Evolutionary conservation across 768 basidiomycete genomes (phyloP).

Genomic region (Boletus pseudopeckii): DNA sequence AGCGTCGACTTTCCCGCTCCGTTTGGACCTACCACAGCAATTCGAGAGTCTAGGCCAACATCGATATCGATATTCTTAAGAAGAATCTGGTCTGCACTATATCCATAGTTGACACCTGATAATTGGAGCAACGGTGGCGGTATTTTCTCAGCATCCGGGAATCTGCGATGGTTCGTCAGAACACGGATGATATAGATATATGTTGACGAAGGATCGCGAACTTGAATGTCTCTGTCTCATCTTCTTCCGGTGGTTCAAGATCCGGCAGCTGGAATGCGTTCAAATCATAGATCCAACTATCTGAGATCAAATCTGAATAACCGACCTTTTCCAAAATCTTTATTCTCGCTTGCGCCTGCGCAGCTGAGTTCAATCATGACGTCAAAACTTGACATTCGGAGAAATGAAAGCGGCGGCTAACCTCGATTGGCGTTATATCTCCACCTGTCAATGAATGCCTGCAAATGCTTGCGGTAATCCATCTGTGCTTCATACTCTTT

Average conservation of each 20-base stretch:
- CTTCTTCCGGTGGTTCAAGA: constrained; percentile 86
- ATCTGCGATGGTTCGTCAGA: constrained; percentile 40
- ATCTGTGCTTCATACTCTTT: constrained; percentile 97
- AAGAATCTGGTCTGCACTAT: constrained; percentile 70
- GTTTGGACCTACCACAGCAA: constrained; percentile 93
- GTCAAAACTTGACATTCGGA: constrained; percentile 1
- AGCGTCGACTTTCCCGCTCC: constrained; percentile 96
- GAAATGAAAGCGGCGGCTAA: constrained; percentile 23
- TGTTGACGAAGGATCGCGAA: constrained; percentile 26
- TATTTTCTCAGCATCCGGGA: constrained; percentile 96
- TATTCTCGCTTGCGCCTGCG: constrained; percentile 83
- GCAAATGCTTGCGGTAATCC: constrained; percentile 91
- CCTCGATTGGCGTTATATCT: constrained; percentile 95
- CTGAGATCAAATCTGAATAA: not conserved
- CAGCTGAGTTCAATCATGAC: constrained; percentile 44
- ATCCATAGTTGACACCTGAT: constrained; percentile 88
- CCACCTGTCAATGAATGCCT: constrained; percentile 98
- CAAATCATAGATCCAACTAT: not conserved
- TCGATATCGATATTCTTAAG: constrained; percentile 83
- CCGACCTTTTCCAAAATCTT: constrained; percentile 71
- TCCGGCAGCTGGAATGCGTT: constrained; percentile 68
- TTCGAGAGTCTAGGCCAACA: constrained; percentile 89
- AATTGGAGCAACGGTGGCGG: constrained; percentile 94
- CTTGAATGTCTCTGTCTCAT: constrained; percentile 93
- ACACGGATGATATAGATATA: not conserved